Evolutionary conservation across 139 green algal species (phyloP), one percentile per base, ranked within the genome.

Genomic region (Micractinium sp.): DNA sequence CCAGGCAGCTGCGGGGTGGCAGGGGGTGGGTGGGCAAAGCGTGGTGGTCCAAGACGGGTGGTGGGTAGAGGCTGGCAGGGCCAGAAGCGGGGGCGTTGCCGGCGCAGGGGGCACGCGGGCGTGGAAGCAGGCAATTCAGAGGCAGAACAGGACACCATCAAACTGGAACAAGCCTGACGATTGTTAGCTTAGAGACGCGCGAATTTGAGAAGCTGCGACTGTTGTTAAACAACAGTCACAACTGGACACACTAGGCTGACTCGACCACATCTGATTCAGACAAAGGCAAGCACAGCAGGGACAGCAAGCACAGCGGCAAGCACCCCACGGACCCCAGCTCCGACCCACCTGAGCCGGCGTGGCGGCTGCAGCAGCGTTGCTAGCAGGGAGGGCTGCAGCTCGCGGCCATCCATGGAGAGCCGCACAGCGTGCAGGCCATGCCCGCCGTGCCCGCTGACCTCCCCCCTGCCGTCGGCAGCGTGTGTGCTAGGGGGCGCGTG

Each of bases 301-400:
- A 79, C 73, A 79, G 47, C 63, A 71, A 5, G 63, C 22, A 12
- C 14, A 71, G 63, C 63, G 18, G 14, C 60, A 12, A 71, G 63
- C 63, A 71, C 3, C 9, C 20, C 2, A 12, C 63, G 63, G 9
- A 14, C 20, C 63, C 2, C 63, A 16, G 7, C 20, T 71, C 63
- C 22, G 1, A 19, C 82, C n/a, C 67, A 80, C 83, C 83, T 87
- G 27, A 69, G 38, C 63, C 69, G 29, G 33, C 83, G 36, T 1
- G 83, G 83, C 83, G 83, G 83, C 83, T 87, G 67, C 83, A 87
- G 66, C 67, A 87, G 47, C 33, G 66, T 35, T 3, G 38, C 66
- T 47, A 80, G 79, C 27, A 27, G 66, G 0, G 83, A 87, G 67
- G 83, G 83, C 83, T 87, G 83, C 83, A 87, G 71, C 67, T 87